phyloP scores from a whole-genome alignment of 2,329 filamentous ascomycete genomes.

The Coniella lustricola region DNA sequence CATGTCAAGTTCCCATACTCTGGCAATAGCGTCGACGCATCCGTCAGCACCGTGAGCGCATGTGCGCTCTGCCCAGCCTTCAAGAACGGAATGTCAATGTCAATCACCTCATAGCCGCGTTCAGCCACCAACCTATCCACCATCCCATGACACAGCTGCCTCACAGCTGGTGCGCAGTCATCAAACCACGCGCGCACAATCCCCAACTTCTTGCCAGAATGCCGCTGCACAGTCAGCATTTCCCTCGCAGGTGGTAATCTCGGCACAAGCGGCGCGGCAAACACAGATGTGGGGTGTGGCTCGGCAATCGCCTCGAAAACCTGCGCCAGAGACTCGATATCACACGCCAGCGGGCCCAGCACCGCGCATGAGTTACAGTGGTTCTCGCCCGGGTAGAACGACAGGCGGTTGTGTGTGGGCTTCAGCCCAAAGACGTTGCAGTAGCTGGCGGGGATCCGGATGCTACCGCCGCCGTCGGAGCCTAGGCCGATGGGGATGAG shows the following conservation, averaged over 20 bases:
- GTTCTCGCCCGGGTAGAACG: constrained; percentile 50
- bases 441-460: constrained; percentile 65
- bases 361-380: constrained; percentile 57
- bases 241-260: constrained; percentile 22
- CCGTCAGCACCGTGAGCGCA: constrained; percentile 64
- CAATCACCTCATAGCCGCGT: constrained; percentile 45
- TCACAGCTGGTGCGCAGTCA: constrained; percentile 33
- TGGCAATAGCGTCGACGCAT: constrained; percentile 42
- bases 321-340: constrained; percentile 58
- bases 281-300: constrained; percentile 53
- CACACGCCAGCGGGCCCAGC: constrained; percentile 60
- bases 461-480: constrained; percentile 66
- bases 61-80: constrained; percentile 64
- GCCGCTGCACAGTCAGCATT: constrained; percentile 13
- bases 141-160: constrained; percentile 33
- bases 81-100: constrained; percentile 51
- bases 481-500: constrained; percentile 66
- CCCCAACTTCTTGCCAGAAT: constrained; percentile 46
- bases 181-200: constrained; percentile 60
- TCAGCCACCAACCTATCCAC: constrained; percentile 47
- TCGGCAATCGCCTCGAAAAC: constrained; percentile 58
- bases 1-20: constrained; percentile 46
- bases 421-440: constrained; percentile 73
- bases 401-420: constrained; percentile 60
- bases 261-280: constrained; percentile 31